Evolutionary conservation across 2,329 filamentous ascomycete species (phyloP), one percentile per base, ranked within the genome.

Genomic region (Fusarium heterosporum): DNA sequence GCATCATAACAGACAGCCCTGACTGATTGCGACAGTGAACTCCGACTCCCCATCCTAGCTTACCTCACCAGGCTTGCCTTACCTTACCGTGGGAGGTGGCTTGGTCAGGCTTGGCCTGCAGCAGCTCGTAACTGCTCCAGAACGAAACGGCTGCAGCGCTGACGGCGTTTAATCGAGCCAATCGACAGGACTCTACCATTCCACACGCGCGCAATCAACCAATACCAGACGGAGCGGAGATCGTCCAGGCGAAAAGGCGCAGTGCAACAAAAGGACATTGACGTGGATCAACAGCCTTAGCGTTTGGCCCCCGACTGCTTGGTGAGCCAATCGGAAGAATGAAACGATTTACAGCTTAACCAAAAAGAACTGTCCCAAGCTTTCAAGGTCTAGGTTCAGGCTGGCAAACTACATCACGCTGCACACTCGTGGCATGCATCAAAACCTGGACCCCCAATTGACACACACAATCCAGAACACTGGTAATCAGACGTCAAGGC

Each of bases 101-200:
- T 66, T 64, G 55, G 49, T 25, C 47, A 61, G 52, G 59, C 70
- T 65, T 62, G 53, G 61, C 46, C 48, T 51, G 47, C 55, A 60
- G 42, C 48, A 61, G 54, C 55, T 70, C 60, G 57, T 68, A 64
- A 59, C 58, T 54, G 32, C 59, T 42, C 45, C 53, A 47, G 29
- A 42, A 9, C 39, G 32, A 46, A 45, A 52, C 29, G 45, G 55
- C 40, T 55, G 54, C 42, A 54, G 65, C 54, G 61, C 54, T 48
- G 59, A 61, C 55, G 72, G 74, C 74, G 74, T 71, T 70, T 76
- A 76, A 75, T 75, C 65, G 59, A 65, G 45, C 75, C 73, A 76
- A 74, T 76, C 68, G 64, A 69, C 38, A 30, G 16, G 29, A 16
- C 29, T 53, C 47, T 56, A 36, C 19, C 43, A 49, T 58, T 17